Base-by-base conservation (phyloP, 768 basidiomycete species). In the Lactifluus subvellereus region DNA sequence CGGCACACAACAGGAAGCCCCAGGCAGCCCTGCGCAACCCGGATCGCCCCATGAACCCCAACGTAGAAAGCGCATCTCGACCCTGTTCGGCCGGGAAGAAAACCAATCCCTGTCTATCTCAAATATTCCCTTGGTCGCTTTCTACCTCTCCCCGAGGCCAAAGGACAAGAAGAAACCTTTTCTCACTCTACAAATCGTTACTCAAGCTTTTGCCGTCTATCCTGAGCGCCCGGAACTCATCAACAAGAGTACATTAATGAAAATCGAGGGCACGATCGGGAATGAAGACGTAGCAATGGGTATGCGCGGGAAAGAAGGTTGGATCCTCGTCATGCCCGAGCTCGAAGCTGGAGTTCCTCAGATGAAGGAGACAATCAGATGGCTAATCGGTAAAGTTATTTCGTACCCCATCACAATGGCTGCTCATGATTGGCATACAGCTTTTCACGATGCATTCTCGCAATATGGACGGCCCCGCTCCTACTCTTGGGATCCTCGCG, bases 201-300 rank as follows among this genome's bases (percentile, higher is more conserved):
- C 87, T 0, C 92, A 97, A 75, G 91, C 88, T 18, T 97, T 94
- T 71, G 91, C 92, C 3, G 92, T 99, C 9, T 99, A 94, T 72
- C 96, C 96, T 1, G 96, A 98, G 72, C 83, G 92, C n/a, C 91
- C 92, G 10, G 91, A 94, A 68, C 76, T 97, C 67, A 94, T 98
- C 74, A 87, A 81, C 66, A 79, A 85, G 69, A 94, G 93, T 66
- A 94, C 92, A 0, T 76, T 99, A 67, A 87, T 98, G 77, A 98
- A 98, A 73, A 71, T 98, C 6, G 94, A 98, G 71, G 96, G 93
- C 10, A 75, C 80, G 30, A 81, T 97, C 58, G 88, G 89, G 2
- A 86, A 88, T 35, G 90, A 95, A 70, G 79, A 84, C 32, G 84
- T 89, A 11, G 78, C 82, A n/a, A 84, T 76, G 22, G 74, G 73